phyloP scores from a whole-genome alignment of 139 green algal genomes.

The Auxenochlorella protothecoides region DNA sequence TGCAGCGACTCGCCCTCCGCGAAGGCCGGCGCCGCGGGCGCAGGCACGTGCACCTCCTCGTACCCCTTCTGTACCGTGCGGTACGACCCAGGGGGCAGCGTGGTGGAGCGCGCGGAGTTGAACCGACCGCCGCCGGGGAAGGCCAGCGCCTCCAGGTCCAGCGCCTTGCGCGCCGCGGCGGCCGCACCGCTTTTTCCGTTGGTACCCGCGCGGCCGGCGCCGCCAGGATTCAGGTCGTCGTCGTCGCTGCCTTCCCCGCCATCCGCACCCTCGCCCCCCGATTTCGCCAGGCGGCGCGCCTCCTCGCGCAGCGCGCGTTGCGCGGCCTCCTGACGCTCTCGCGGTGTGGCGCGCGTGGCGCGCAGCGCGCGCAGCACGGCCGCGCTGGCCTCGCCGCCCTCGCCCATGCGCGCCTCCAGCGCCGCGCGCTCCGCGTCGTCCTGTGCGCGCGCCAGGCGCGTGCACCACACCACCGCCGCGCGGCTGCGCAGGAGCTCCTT shows the following conservation, averaged over 20 bases:
- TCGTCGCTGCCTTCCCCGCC: not conserved
- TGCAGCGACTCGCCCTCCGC: constrained; percentile 58
- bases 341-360: constrained; percentile 57
- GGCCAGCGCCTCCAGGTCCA: constrained; percentile 80
- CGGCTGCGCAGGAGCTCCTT: constrained; percentile 89
- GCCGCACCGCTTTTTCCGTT: constrained; percentile 13
- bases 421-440: constrained; percentile 56
- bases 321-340: constrained; percentile 69
- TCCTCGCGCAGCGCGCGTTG: constrained; percentile 86
- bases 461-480: constrained; percentile 92
- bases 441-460: constrained; percentile 65
- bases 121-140: constrained; percentile 75
- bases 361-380: constrained; percentile 75
- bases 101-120: constrained; percentile 78
- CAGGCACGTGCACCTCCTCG: constrained; percentile 94
- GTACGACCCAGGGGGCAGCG: constrained; percentile 71
- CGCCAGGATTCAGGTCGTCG: not conserved
- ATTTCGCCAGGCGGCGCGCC: constrained; percentile 62
- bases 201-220: not conserved
- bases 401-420: constrained; percentile 44
- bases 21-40: constrained; percentile 87
- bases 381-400: constrained; percentile 26
- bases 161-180: constrained; percentile 40
- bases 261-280: constrained; percentile 14
- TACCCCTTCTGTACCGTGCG: constrained; percentile 70